phyloP scores from a whole-genome alignment of 2,329 filamentous ascomycete species.

The Coleophoma eucalyptorum region DNA sequence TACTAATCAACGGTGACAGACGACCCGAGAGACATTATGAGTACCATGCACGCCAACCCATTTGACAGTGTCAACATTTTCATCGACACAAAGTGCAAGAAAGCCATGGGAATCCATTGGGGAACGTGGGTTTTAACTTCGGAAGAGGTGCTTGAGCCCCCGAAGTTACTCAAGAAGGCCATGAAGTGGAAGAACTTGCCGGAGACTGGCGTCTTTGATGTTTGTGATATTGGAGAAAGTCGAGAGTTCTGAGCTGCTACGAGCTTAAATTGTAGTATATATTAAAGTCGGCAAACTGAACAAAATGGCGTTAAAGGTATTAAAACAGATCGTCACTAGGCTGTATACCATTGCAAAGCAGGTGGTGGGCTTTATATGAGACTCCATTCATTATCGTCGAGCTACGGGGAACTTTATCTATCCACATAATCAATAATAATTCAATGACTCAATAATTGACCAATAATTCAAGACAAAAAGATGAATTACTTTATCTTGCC shows the following conservation, averaged over 20 bases:
- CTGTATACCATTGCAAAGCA: too few species aligned
- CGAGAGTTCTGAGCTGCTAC: constrained; percentile 57
- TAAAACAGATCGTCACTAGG: too few species aligned
- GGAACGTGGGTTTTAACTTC: constrained; percentile 83
- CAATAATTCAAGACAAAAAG: too few species aligned
- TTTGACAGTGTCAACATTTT: constrained; percentile 90
- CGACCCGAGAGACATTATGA: constrained; percentile 68
- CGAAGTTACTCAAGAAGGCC: constrained; percentile 66
- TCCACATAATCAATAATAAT: too few species aligned
- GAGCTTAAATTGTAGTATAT: background rate
- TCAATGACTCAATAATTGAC: too few species aligned
- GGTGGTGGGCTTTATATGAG: too few species aligned
- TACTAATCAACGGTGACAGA: constrained; percentile 30
- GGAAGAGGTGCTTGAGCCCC: constrained; percentile 84
- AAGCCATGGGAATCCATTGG: constrained; percentile 88
- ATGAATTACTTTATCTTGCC: too few species aligned
- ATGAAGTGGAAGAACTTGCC: constrained; percentile 62
- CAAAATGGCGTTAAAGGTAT: too few species aligned
- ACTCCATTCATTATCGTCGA: too few species aligned
- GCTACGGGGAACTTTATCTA: too few species aligned
- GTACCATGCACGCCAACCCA: constrained; percentile 80
- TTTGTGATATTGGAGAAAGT: constrained; percentile 82
- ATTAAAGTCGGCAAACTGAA: too few species aligned
- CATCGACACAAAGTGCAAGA: constrained; percentile 71
- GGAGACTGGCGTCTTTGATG: constrained; percentile 73